Base-by-base conservation (phyloP, 2,329 filamentous ascomycete species). In the Alternaria triticimaculans region DNA sequence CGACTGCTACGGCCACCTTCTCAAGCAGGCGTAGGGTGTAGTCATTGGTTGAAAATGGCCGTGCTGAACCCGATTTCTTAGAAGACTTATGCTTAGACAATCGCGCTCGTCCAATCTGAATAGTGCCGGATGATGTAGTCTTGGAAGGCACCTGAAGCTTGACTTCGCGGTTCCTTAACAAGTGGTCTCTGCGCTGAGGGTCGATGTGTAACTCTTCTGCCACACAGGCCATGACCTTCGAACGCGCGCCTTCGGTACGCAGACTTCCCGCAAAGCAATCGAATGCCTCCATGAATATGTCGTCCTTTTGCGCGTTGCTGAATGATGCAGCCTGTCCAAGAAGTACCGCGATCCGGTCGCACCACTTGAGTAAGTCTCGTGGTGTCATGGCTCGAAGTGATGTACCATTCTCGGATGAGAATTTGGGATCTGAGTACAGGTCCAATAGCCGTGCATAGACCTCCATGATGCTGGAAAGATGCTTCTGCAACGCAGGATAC, bases 351-450 rank as follows among this genome's bases (percentile, higher is more conserved):
- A 97, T 84, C 63, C 96, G 88, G 50, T 89, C 87, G 72, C 94
- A 97, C 90, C 96, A 97, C 78, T 97, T 98, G 60, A 99, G 84
- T 10, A 99, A 84, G 78, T 98, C 96, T 69, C 92, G 85, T 26
- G 92, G 86, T 30, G 88, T 92, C 21, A 90, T 84, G 28, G 88
- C 86, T 62, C 90, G 87, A 11, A 87, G 84, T 66, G 81, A 87
- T 77, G 72, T 87, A 81, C 76, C 87, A 80, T 75, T 88, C 78
- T 76, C 87, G 61, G 82, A 83, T 0, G 82, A 82, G 49, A 87
- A 84, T 12, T 81, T 78, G 14, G 81, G 75, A 56, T 83, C 82
- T 20, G 79, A 77, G 50, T 79, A 81, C 2, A 82, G 69, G 6
- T 72, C 65, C 37, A 80, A 66, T 14, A 86, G 69, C 44, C 83